phyloP scores from a whole-genome alignment of 106 monocot species.

The Dioscorea dumetorum region DNA sequence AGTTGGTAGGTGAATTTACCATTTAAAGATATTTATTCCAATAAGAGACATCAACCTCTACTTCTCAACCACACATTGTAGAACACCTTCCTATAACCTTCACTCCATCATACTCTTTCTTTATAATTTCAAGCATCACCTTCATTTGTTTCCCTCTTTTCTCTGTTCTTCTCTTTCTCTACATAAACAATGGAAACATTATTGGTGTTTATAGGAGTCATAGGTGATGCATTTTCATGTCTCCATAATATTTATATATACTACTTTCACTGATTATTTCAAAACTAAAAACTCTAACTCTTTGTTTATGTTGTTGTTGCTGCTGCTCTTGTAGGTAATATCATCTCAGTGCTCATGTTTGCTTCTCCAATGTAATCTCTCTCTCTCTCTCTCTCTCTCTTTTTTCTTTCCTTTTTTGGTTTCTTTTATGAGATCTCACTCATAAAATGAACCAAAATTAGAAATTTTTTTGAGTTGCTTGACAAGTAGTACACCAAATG shows the following conservation, averaged over 20 bases:
- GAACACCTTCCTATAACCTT: too few relatives aligned
- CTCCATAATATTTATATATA: neutral
- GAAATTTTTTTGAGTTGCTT: too few relatives aligned
- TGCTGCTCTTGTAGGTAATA: slow-evolving; percentile 31
- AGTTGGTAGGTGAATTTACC: neutral
- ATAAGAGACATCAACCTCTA: neutral
- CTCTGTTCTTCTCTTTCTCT: neutral
- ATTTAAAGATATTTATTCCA: neutral
- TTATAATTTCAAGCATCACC: too few relatives aligned
- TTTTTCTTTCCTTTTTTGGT: too few relatives aligned
- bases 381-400: neutral
- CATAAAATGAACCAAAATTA: too few relatives aligned
- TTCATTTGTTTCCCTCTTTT: too few relatives aligned
- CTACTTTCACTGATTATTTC: neutral
- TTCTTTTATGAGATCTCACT: too few relatives aligned
- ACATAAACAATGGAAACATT: slow-evolving; percentile 2
- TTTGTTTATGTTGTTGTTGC: neutral
- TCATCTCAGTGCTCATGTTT: slow-evolving; percentile 42
- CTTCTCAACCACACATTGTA: too few relatives aligned
- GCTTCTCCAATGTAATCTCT: slow-evolving; percentile 35
- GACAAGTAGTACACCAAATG: too few relatives aligned
- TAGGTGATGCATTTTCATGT: slow-evolving; percentile 1
- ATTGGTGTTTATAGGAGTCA: slow-evolving; percentile 10
- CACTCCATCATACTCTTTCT: too few relatives aligned
- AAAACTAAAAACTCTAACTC: neutral